Base-by-base conservation (phyloP, 805 yeast species). In the Candida chilensis region DNA sequence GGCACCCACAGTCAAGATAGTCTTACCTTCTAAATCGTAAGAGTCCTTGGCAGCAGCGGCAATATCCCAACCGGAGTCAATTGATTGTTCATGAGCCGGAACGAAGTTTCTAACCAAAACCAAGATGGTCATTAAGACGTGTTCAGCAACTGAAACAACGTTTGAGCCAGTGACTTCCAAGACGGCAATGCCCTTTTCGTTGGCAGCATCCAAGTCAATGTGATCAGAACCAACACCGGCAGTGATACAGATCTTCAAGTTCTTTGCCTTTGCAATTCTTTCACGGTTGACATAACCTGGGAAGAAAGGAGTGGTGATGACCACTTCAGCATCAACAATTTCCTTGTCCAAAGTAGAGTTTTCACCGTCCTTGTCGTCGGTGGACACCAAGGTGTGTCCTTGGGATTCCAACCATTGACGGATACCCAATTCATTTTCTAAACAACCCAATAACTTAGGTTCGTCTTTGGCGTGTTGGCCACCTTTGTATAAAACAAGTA, bases 221-320 rank as follows among this genome's bases (percentile, higher is more conserved):
- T 82, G 92, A 50, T 82, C 92, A 14, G 86, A 77, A 9, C 94
- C 94, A 36, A 82, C 87, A 43, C 92, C 94, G 7, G 94, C 94
- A 29, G 88, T 82, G 42, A 80, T 65, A 36, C 77, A 61, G 30
- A 78, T 48, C 60, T 79, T 80, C 54, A 82, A 67, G 31, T 78
- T 79, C 50, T 76, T 75, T 20, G 90, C 88, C 47, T 71, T 68
- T 29, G 60, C 74, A 38, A 82, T 67, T 45, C 90, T 67, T 42
- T 75, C 79, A 35, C 65, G 63, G 32, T 78, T 71, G 50, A 82
- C 64, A 54, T 82, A 82, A 21, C 78, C 90, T 4, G 94, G 92
- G 55, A 71, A 84, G 69, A 83, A 82, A 3, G 94, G 92, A 9
- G 90, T 81, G 24, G 88, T 74, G 54, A 83, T 81, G 45, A 82